A percentile compares a stretch with the other conserved stretches of the same genome.
These are phyloP conservation scores for Globisporangium acanthophoron DNA, from an alignment of 352 stramenopile genomes.

Conservation along the genomic window DNA sequence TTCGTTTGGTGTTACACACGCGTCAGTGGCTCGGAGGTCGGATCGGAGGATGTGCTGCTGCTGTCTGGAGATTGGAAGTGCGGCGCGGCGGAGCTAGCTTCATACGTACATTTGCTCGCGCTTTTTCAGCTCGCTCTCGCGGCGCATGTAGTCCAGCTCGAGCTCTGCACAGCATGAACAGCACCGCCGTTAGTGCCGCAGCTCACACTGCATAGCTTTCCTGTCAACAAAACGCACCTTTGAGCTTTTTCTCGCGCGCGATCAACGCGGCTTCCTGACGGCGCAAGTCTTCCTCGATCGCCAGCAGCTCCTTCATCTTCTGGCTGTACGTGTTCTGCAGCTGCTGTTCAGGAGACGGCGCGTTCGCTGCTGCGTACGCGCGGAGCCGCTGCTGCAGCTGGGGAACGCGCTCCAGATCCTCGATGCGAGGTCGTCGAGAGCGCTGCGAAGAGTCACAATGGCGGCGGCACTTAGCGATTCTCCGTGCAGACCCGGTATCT, in stretches of 20 bases:
- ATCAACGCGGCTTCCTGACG: slow-evolving; percentile 80
- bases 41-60: not conserved
- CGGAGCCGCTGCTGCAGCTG: slow-evolving; percentile 77
- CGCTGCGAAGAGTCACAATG: slow-evolving; percentile 19
- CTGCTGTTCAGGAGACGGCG: slow-evolving; percentile 51
- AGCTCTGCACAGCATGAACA: slow-evolving; percentile 33
- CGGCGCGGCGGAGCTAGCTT: not conserved
- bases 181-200: not conserved
- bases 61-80: not conserved
- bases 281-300: slow-evolving; percentile 81
- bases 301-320: slow-evolving; percentile 86
- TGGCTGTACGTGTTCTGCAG: slow-evolving; percentile 77
- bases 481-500: not conserved
- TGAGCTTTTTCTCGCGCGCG: slow-evolving; percentile 81
- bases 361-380: slow-evolving; percentile 64
- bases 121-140: slow-evolving; percentile 81
- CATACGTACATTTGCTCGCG: slow-evolving; percentile 71
- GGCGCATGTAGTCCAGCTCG: slow-evolving; percentile 70
- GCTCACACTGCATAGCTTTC: too few species aligned
- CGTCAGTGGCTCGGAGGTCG: not conserved
- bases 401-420: slow-evolving; percentile 80
- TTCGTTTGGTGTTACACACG: slow-evolving; percentile 4
- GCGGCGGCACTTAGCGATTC: not conserved
- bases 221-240: slow-evolving; percentile 29
- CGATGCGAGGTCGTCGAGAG: slow-evolving; percentile 74